phyloP scores from a whole-genome alignment of 192 early-diverging fungal genomes.

The Podila clonocystis region DNA sequence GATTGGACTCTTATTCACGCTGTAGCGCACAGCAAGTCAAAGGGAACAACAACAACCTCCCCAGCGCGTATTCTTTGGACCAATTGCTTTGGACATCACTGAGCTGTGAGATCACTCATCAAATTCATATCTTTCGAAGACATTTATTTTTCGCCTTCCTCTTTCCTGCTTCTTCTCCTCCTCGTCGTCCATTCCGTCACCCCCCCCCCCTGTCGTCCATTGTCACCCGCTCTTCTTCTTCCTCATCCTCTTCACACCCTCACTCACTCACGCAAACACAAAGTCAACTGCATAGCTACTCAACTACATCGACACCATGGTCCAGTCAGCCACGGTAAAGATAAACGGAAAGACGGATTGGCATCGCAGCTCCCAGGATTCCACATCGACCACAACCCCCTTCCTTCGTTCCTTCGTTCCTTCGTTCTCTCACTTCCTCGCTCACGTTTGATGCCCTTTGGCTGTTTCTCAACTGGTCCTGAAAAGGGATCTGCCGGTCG shows the following conservation, averaged over 20 bases:
- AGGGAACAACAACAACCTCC: too few species aligned
- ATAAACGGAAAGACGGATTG: too few species aligned
- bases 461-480: too few species aligned
- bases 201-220: background rate
- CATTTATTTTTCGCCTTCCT: background rate
- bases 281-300: background rate
- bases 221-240: background rate
- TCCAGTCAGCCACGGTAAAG: conserved; percentile 10
- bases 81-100: too few species aligned
- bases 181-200: background rate
- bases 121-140: too few species aligned
- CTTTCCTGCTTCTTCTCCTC: background rate
- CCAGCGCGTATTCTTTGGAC: too few species aligned
- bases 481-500: background rate
- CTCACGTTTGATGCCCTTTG: conserved; percentile 1
- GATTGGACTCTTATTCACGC: too few species aligned
- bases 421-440: background rate
- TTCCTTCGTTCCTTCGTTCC: background rate
- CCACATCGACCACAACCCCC: background rate
- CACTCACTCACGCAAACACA: background rate
- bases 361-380: background rate
- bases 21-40: too few species aligned
- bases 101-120: too few species aligned
- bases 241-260: too few species aligned
- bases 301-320: background rate